Conservation (phyloP, 306 rosid species). For the Cucumis cinereus region DNA sequence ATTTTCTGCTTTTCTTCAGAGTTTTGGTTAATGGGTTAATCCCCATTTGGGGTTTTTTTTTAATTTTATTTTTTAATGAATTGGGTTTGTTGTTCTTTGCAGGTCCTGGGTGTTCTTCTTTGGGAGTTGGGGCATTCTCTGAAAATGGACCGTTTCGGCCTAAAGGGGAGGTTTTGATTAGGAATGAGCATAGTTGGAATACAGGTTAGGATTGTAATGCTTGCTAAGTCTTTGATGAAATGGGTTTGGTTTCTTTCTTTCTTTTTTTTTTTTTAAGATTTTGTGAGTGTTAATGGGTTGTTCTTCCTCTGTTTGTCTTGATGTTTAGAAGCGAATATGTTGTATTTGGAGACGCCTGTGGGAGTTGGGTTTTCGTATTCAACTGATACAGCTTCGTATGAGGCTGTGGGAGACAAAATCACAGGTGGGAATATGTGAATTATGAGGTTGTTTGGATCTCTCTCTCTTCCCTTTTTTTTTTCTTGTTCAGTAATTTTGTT, state of each 20-base stretch:
- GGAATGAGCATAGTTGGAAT: slow-evolving; percentile 43
- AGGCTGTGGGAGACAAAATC: slow-evolving; percentile 34
- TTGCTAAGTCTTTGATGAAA: neutral
- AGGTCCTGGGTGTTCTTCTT: slow-evolving; percentile 62
- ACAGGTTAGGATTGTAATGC: slow-evolving; percentile 15
- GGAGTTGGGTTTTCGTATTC: slow-evolving; percentile 54
- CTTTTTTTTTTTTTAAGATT: neutral
- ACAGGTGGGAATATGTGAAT: slow-evolving; percentile 20
- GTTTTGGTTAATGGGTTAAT: neutral
- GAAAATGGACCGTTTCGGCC: slow-evolving; percentile 56
- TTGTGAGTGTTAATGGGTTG: neutral
- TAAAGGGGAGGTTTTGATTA: slow-evolving; percentile 23
- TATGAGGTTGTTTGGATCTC: neutral
- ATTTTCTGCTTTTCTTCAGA: neutral
- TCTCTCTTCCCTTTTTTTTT: too few species aligned
- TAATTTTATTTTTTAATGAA: too few species aligned
- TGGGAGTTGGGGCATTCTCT: slow-evolving; percentile 53
- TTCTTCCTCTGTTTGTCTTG: neutral
- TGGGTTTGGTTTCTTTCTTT: neutral
- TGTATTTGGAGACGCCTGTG: slow-evolving; percentile 44
- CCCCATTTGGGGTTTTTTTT: neutral
- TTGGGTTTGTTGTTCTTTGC: neutral
- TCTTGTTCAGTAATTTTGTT: neutral
- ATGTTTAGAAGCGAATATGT: slow-evolving; percentile 46
- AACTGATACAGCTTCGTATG: slow-evolving; percentile 29